These are phyloP conservation scores for Silene uniflora DNA, from an alignment of 148 eudicot species.

Conservation along the genomic window DNA sequence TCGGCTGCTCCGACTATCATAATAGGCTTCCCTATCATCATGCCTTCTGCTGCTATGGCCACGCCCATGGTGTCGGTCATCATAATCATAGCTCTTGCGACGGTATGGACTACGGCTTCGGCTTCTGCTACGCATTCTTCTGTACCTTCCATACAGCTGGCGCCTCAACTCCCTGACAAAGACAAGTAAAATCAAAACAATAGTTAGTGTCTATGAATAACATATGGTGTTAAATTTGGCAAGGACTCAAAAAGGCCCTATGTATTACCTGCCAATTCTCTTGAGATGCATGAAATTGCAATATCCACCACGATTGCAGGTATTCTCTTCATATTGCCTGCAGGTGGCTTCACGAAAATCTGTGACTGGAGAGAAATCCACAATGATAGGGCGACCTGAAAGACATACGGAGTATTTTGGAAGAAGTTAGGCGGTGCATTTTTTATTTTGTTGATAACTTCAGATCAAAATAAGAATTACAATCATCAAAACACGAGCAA, in stretches of 20 bases:
- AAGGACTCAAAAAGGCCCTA: neutral
- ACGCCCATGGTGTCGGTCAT: conserved; percentile 62
- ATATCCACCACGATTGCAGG: conserved; percentile 92
- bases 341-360: conserved; percentile 99
- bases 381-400: conserved; percentile 86
- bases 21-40: conserved; percentile 62
- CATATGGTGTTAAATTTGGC: neutral
- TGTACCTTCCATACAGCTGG: conserved; percentile 63
- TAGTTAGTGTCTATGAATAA: neutral
- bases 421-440: neutral
- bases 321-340: conserved; percentile 89
- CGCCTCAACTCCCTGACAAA: conserved; percentile 59
- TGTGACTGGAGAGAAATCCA: conserved; percentile 94
- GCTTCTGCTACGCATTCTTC: conserved; percentile 54
- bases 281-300: conserved; percentile 97
- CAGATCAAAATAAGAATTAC: neutral
- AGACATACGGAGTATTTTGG: neutral
- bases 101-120: conserved; percentile 76
- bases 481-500: neutral
- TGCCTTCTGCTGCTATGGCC: conserved; percentile 64
- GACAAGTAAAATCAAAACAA: neutral
- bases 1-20: conserved; percentile 66
- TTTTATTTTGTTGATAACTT: neutral
- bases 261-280: conserved; percentile 61
- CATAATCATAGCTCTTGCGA: conserved; percentile 76